Percentiles rank a stretch among this genome's conserved stretches.
phyloP scores from a whole-genome alignment of 129 eudicot species.

The Logfia minima region DNA sequence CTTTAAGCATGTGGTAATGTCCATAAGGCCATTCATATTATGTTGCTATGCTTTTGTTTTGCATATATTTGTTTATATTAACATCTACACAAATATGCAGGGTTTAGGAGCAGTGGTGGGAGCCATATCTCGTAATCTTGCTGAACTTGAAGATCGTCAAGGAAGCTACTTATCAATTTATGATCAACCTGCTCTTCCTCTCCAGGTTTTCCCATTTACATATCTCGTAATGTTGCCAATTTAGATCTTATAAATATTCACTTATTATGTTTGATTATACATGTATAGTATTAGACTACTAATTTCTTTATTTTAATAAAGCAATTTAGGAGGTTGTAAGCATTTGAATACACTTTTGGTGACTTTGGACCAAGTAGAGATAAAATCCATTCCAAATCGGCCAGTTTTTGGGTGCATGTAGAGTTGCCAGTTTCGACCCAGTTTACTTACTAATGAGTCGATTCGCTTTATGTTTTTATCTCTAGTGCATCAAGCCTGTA shows the following conservation, averaged over 20 bases:
- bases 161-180: constrained; percentile 96
- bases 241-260: background rate
- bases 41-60: background rate
- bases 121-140: constrained; percentile 86
- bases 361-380: background rate
- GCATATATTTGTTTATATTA: background rate
- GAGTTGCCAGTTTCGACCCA: no score
- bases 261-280: background rate
- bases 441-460: no score
- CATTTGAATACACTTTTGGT: background rate
- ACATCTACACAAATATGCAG: constrained; percentile 39
- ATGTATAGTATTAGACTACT: background rate
- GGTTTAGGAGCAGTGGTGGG: constrained; percentile 98
- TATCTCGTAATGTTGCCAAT: background rate
- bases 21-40: background rate
- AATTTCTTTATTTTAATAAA: background rate
- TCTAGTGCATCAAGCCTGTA: no score
- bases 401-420: background rate
- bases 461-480: no score
- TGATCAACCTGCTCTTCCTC: constrained; percentile 86
- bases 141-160: constrained; percentile 89
- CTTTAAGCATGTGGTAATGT: constrained; percentile 90
- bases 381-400: background rate
- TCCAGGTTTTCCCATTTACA: constrained; percentile 55
- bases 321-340: background rate